Evolutionary conservation across 2,329 filamentous ascomycete genomes (phyloP), one percentile per base, ranked within the genome.

Genomic region (Scytalidium sp.): DNA sequence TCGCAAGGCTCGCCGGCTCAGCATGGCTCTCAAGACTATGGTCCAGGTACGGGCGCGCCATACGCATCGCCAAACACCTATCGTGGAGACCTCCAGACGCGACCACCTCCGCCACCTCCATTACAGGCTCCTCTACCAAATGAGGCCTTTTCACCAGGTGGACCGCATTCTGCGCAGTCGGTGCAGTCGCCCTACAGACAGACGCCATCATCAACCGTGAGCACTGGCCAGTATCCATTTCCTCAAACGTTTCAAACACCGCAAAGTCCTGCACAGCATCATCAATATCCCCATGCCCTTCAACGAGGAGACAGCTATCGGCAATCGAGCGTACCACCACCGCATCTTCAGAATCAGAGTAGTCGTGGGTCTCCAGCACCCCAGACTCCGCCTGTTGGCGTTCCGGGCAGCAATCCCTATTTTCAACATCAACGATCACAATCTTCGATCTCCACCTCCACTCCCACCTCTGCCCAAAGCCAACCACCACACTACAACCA

Each of bases 401-500:
- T 66, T 56, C 54, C 63, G 50, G 55, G 62, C 47, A 51, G 61
- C 53, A 57, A 64, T 57, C 57, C 64, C 50, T 64, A 62, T 51
- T 59, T 71, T 41, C 63, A 69, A 43, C 71, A 72, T 49, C 70
- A 72, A 55, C 65, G 80, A 58, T 81, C 81, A 40, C 78, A 78
- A 49, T 85, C 81, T 19, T 70, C 75, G 5, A 78, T 84, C 49
- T 84, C 81, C 11, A 77, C 75, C 21, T 70, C 79, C 10, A 85
- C 82, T 29, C 81, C 81, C n/a, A 83, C 79, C 6, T 83, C 81
- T 36, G 76, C 80, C 15, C 80, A 83, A 43, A 79, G 76, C 60
- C 80, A 84, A 64, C 76, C 76, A 42, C 73, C 74, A 8, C 80
- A 76, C 57, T 75, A 75, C 11, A 65, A 69, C 48, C 71, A 76